Base-by-base conservation (phyloP, 768 basidiomycete genomes). In the Boletus subcaerulescens region DNA sequence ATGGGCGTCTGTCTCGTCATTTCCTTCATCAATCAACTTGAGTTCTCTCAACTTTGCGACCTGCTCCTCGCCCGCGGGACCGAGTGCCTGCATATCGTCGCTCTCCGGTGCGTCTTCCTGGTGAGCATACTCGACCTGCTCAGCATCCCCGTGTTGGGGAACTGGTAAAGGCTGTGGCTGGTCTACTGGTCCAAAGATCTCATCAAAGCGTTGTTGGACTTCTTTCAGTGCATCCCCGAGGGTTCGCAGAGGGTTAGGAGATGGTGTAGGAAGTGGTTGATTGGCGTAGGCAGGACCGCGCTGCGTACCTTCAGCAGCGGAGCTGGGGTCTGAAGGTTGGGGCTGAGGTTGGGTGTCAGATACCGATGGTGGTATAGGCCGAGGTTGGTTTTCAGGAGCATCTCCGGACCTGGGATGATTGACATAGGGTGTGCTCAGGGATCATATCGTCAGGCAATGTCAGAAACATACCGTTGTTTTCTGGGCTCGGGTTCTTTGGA, bases 51-150 rank as follows among this genome's bases (percentile, higher is more conserved):
- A 75, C 64, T 87, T 90, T 17, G 89, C 87, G 12, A 83, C 81
- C 66, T 94, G 84, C 60, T 96, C 93, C 41, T 91, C 86, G 11
- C 81, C 85, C 3, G 95, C 87, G 1, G 92, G 85, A 7, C 93
- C 96, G 20, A 98, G 80, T 1, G 94, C 93, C 71, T 96, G 93
- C 83, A 89, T 89, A 33, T 87, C 82, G 51, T 87, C 74, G 56
- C 82, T 83, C 29, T 73, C 76, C 45, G 88, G 86, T 38, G 86
- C 85, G 2, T 89, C 60, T 81, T 52, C 78, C 78, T 39, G 90
- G 72, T 60, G 61, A 3, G 53, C 55, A 70, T 96, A 93, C 68
- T 97, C 91, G 14, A 97, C 69, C 60, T 85, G 82, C 9, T 80
- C 73, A 3, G 74, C 64, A 15, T 71, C 69, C 11, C 65, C 70